These are phyloP conservation scores for Aspergillus affinis DNA, from an alignment of 495 filamentous ascomycete species.

Conservation along the genomic window DNA sequence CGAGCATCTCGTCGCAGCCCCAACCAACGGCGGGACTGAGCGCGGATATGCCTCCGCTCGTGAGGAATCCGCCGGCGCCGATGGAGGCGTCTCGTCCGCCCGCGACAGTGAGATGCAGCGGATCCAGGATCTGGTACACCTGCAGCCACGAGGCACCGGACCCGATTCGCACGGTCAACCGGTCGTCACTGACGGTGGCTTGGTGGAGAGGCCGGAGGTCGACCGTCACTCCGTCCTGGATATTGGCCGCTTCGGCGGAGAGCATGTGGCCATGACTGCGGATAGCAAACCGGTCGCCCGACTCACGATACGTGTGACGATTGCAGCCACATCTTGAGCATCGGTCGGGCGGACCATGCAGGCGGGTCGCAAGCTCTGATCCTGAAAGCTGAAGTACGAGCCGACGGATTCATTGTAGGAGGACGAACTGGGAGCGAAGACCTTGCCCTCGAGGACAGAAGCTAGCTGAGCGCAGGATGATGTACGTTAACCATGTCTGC, in stretches of 20 bases:
- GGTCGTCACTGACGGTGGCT: background rate
- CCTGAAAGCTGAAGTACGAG: background rate
- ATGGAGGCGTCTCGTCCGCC: background rate
- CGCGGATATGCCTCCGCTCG: background rate
- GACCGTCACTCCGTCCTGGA: conserved; percentile 2
- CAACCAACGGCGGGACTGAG: background rate
- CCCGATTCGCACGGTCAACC: background rate
- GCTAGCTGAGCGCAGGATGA: too few relatives aligned
- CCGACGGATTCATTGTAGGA: background rate
- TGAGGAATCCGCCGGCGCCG: background rate
- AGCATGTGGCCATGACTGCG: background rate
- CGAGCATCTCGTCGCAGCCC: conserved; percentile 1
- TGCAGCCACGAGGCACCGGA: background rate
- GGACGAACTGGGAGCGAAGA: background rate
- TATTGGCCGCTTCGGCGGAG: background rate
- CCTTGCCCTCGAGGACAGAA: background rate
- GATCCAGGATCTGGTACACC: background rate
- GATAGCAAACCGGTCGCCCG: conserved; percentile 2
- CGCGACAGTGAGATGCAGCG: background rate
- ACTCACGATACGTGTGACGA: too few relatives aligned
- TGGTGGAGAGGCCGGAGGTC: background rate
- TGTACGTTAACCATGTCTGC: too few relatives aligned
- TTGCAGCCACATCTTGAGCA: background rate
- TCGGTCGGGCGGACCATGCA: background rate
- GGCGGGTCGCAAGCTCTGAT: background rate